Base-by-base conservation (phyloP, 208 protist species). In the Naegleria lovaniensis region DNA sequence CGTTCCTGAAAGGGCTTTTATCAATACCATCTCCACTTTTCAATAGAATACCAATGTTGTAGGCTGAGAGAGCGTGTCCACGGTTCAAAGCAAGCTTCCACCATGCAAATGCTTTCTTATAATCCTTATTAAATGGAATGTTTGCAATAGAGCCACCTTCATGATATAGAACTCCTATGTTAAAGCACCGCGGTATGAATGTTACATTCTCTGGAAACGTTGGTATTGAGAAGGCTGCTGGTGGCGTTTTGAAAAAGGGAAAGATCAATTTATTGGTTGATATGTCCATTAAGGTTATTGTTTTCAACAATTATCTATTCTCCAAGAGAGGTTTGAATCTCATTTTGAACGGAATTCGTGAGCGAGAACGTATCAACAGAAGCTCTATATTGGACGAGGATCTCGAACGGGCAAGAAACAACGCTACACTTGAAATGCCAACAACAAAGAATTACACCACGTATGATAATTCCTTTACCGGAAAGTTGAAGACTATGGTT, bases 271-370 rank as follows among this genome's bases (percentile, higher is more conserved):
- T 83, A n/a, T 39, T 83, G 75, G 6, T 83, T 39, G 75, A 83
- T 22, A n/a, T 83, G 29, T 36, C 9, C 11, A 7, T 83, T 83
- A 83, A 83, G 75, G 75, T 83, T 83, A 25, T 83, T 29, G 75
- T 83, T 38, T 83, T n/a, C 75, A 83, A 83, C 75, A 83, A 83
- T 25, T 83, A 83, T 25, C 9, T 83, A 7, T 83, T 83, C 75
- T 83, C 75, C 33, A 83, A 83, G 16, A 5, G 75, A 36, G 19
- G 75, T 58, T 58, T 58, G 15, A 58, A 5, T 58, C 15, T 5
- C 15, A 15, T 58, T 19, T 58, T 58, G 51, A 58, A 58, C 15
- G 51, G 51, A 19, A 58, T 58, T 5, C 51, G 51, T 58, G 51
- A 58, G 5, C 5, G 51, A 58, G 51, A 58, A 58, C 9, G 51